Conservation (phyloP, 192 early-diverging fungal genomes). For the Coemansia pectinata region DNA sequence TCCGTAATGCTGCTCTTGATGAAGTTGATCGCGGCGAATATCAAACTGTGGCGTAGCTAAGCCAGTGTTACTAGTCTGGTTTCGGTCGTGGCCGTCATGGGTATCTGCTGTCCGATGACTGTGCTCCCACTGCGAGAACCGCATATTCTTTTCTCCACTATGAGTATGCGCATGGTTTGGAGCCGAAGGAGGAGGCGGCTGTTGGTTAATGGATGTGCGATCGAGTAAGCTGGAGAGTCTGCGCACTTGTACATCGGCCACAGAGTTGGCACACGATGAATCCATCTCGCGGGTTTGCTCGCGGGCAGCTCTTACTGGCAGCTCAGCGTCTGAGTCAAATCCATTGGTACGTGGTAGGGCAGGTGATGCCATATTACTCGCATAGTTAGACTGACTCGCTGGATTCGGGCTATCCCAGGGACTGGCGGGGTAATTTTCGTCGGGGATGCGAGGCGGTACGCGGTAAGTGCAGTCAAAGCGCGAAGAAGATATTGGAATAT, state of each 20-base stretch:
- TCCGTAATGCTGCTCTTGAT: background rate
- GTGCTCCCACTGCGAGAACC: background rate
- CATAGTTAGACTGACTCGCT: background rate
- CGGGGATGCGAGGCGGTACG: slow-evolving; percentile 1
- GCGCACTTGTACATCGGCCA: slow-evolving; percentile 1
- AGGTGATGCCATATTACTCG: background rate
- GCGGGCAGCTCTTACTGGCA: background rate
- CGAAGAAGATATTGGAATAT: slow-evolving; percentile 11
- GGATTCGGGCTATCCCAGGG: background rate
- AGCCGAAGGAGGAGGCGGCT: background rate
- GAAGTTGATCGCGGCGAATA: background rate
- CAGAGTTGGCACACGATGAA: background rate
- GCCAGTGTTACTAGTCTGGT: background rate
- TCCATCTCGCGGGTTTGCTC: slow-evolving; percentile 4
- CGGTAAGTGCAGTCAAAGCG: slow-evolving; percentile 17
- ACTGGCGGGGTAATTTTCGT: background rate
- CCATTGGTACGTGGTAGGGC: background rate
- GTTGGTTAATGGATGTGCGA: background rate
- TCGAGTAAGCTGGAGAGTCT: background rate
- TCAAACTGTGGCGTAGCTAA: background rate
- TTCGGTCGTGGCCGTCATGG: background rate
- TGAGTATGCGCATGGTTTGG: background rate
- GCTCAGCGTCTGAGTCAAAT: background rate
- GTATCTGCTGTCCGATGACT: background rate
- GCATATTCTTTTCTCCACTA: background rate